Evolutionary conservation across 2,329 filamentous ascomycete genomes (phyloP), one percentile per base, ranked within the genome.

Genomic region (Pseudocercospora musae): DNA sequence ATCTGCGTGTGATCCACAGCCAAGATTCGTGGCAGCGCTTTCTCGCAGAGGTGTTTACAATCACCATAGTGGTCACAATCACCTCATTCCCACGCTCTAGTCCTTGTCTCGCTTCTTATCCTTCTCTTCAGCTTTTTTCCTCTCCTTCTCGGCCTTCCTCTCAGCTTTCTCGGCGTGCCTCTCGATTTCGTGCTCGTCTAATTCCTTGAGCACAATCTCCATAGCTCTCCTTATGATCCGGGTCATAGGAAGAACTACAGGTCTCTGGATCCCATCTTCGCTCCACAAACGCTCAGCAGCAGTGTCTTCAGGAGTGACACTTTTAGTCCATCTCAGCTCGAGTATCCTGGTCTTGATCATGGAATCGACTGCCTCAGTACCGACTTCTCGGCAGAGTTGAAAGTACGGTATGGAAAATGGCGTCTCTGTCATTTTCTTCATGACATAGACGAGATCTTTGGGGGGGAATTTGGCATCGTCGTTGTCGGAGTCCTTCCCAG

Each of bases 261-360:
- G 65, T 42, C 65, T 40, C 46, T 65, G 54, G 2, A 67, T 61
- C 1, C 65, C 65, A 56, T 67, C 65, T 21, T 62, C 25, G 18
- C 46, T 62, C 65, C 65, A 67, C 2, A 61, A 54, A 9, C 58
- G 52, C 48, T 67, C 63, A 13, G 63, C 55, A 50, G 62, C 60
- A 40, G 27, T 54, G 15, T 65, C 62, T n/a, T 67, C 65, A 6
- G 54, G 53, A 11, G 60, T 57, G 1, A 67, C 55, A 13, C 62
- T 65, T 42, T 55, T 63, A 15, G 63, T 67, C 65, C 65, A 67
- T 15, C 65, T 50, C 46, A 67, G 40, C n/a, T 67, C 65, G 18
- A 67, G 53, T 3, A 67, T 64, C 42, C 65, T 58, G 25, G 65
- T 64, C 53, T 67, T 65, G 31, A 67, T 63, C 63, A 67, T 67